phyloP scores from a whole-genome alignment of 2,329 filamentous ascomycete genomes.

The Trichoderma koningii region DNA sequence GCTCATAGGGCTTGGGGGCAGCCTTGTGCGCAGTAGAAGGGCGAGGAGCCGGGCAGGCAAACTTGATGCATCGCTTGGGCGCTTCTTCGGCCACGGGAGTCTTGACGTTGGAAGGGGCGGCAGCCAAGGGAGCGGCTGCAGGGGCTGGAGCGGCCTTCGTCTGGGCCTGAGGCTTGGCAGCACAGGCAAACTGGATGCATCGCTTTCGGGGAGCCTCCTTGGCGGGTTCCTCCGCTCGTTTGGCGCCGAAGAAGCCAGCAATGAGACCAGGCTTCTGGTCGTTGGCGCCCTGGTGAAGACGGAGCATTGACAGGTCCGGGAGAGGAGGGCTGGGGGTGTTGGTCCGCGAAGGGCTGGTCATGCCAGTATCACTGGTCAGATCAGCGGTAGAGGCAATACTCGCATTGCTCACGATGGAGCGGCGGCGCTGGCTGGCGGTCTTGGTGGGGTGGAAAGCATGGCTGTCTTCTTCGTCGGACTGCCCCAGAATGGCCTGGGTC shows the following conservation, averaged over 20 bases:
- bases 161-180: slow-evolving; percentile 58
- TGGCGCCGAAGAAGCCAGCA: slow-evolving; percentile 32
- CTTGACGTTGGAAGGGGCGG: slow-evolving; percentile 39
- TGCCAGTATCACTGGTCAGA: slow-evolving; percentile 88
- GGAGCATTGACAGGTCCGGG: slow-evolving; percentile 56
- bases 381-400: slow-evolving; percentile 85
- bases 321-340: slow-evolving; percentile 88
- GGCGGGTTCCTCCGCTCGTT: slow-evolving; percentile 45
- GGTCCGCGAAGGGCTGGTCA: slow-evolving; percentile 86
- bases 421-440: slow-evolving; percentile 48
- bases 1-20: slow-evolving; percentile 37
- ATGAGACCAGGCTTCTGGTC: slow-evolving; percentile 36
- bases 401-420: slow-evolving; percentile 76
- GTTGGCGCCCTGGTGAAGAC: slow-evolving; percentile 40
- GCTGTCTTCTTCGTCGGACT: slow-evolving; percentile 58
- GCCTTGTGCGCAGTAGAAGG: slow-evolving; percentile 48
- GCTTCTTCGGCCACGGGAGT: slow-evolving; percentile 40
- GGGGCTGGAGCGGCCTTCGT: slow-evolving; percentile 40
- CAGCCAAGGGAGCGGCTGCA: slow-evolving; percentile 30
- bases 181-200: slow-evolving; percentile 91
- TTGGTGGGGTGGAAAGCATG: slow-evolving; percentile 44
- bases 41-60: slow-evolving; percentile 67
- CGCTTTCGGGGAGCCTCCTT: slow-evolving; percentile 64
- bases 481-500: slow-evolving; percentile 76
- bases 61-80: slow-evolving; percentile 69